Evolutionary conservation across 139 green algal genomes (phyloP).

Genomic region (Microglena sp.): DNA sequence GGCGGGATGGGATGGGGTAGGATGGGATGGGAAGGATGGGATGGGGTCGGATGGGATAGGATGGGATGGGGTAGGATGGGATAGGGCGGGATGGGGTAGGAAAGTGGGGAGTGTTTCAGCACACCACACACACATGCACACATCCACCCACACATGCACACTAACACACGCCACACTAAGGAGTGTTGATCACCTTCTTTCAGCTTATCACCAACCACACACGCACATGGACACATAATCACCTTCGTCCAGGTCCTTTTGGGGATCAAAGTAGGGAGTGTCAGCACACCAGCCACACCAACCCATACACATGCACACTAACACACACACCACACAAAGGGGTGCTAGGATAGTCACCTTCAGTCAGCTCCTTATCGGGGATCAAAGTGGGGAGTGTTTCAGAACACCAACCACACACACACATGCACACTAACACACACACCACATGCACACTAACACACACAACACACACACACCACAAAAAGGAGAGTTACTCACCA

Average conservation of each 20-base stretch:
- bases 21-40: too few species aligned
- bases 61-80: too few species aligned
- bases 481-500: constrained; percentile 13
- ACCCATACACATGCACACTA: background rate
- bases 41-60: too few species aligned
- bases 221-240: background rate
- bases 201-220: background rate
- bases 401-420: background rate
- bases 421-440: background rate
- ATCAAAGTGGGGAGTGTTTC: too few species aligned
- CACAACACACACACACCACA: constrained; percentile 3
- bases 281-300: background rate
- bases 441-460: background rate
- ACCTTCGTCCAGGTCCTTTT: constrained; percentile 4
- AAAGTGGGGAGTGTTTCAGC: too few species aligned
- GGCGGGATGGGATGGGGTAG: too few species aligned
- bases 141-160: background rate
- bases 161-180: background rate
- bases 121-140: background rate
- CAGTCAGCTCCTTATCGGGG: too few species aligned
- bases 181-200: background rate
- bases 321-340: background rate
- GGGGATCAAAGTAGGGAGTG: constrained; percentile 1
- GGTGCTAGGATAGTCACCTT: background rate
- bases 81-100: too few species aligned